Evolutionary conservation across 1,284 basidiomycete genomes (phyloP).

Genomic region (Irpex sp.): DNA sequence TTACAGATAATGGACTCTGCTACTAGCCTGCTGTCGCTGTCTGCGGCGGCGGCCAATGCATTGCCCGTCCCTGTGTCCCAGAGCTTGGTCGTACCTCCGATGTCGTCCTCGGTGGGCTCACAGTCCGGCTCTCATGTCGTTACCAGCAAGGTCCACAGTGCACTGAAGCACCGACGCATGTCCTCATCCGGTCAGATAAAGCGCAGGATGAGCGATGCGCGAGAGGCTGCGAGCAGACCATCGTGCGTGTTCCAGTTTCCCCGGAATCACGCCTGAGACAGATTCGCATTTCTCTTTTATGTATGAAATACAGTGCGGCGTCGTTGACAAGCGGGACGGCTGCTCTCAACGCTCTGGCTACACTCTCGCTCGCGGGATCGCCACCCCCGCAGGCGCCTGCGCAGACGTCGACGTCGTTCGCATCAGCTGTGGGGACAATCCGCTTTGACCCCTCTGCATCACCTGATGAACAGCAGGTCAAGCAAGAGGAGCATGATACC

Average conservation of each 20-base stretch:
- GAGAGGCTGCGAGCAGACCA: slow-evolving; percentile 68
- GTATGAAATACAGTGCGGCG: slow-evolving; percentile 34
- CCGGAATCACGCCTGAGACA: slow-evolving; percentile 7
- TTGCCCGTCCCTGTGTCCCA: slow-evolving; percentile 40
- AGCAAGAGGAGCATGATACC: slow-evolving; percentile 21
- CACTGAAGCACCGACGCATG: slow-evolving; percentile 54
- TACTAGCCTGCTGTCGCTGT: slow-evolving; percentile 63
- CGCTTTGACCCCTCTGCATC: slow-evolving; percentile 11
- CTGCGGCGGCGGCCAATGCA: slow-evolving; percentile 52
- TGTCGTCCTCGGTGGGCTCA: slow-evolving; percentile 22
- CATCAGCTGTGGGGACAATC: slow-evolving; percentile 22
- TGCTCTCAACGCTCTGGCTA: slow-evolving; percentile 43
- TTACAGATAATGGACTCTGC: slow-evolving; percentile 17
- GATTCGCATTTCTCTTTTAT: not conserved
- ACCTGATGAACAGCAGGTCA: slow-evolving; percentile 16
- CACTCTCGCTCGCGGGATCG: slow-evolving; percentile 52
- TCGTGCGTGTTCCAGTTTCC: slow-evolving; percentile 46
- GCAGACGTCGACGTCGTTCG: slow-evolving; percentile 23
- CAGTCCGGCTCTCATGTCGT: slow-evolving; percentile 14
- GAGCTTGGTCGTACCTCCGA: slow-evolving; percentile 26
- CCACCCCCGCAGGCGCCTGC: slow-evolving; percentile 27
- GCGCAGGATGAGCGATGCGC: slow-evolving; percentile 69
- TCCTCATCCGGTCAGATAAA: slow-evolving; percentile 65
- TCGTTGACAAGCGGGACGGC: slow-evolving; percentile 40
- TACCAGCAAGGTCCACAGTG: slow-evolving; percentile 26